These are phyloP conservation scores for Tetrahymena thermophila DNA, from an alignment of 73 alveolate species.

Conservation along the genomic window DNA sequence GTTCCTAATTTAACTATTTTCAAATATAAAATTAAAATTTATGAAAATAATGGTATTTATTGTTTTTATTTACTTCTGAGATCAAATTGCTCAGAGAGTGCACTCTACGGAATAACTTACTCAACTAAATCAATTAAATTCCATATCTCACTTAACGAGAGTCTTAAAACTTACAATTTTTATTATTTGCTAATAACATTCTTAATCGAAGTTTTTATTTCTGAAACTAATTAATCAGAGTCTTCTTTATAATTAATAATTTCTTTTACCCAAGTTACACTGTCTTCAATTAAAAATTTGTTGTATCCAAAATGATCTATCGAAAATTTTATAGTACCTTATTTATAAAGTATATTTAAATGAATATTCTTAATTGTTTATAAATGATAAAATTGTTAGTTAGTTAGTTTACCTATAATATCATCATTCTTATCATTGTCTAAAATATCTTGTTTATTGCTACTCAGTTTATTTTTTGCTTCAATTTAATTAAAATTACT, in stretches of 20 bases:
- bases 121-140: background rate
- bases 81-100: background rate
- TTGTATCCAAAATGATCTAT: background rate
- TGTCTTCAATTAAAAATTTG: background rate
- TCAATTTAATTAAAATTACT: background rate
- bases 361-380: no score
- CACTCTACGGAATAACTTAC: background rate
- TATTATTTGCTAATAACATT: background rate
- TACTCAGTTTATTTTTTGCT: background rate
- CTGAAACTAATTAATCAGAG: background rate
- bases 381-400: background rate
- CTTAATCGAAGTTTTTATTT: background rate
- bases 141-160: background rate
- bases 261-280: background rate
- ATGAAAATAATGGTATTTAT: background rate
- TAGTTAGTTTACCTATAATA: background rate
- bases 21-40: background rate
- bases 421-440: background rate
- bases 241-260: background rate
- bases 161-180: background rate
- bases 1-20: background rate
- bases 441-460: background rate
- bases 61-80: background rate
- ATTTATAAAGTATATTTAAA: background rate
- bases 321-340: background rate